Percentiles rank a stretch among this genome's conserved stretches.
These are phyloP conservation scores for Magnusiomyces ingens DNA, from an alignment of 1,139 yeast species.

Conservation along the genomic window DNA sequence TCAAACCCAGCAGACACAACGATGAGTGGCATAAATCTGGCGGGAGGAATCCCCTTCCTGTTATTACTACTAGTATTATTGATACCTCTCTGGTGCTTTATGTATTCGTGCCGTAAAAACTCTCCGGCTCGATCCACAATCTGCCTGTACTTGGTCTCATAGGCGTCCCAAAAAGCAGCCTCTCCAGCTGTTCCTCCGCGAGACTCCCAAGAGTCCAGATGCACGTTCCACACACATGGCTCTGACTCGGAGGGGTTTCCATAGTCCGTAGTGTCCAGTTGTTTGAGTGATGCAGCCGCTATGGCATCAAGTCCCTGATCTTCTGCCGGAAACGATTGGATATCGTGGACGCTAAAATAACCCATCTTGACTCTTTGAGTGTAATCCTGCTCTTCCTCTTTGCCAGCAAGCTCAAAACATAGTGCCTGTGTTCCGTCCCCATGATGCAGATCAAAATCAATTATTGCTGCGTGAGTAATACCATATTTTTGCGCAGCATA, in stretches of 20 bases:
- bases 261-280: slow-evolving; percentile 16
- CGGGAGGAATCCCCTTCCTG: neutral
- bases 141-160: slow-evolving; percentile 54
- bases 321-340: slow-evolving; percentile 83
- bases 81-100: neutral
- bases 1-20: slow-evolving; percentile 83
- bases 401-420: slow-evolving; percentile 74
- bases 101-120: slow-evolving; percentile 41
- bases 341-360: slow-evolving; percentile 78
- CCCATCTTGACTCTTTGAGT: slow-evolving; percentile 42
- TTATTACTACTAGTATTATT: neutral
- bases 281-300: no score
- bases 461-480: slow-evolving; percentile 73
- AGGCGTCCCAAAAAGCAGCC: slow-evolving; percentile 57
- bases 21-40: slow-evolving; percentile 55
- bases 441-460: slow-evolving; percentile 76
- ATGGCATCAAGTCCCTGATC: no score
- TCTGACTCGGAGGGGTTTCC: slow-evolving; percentile 81
- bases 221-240: slow-evolving; percentile 79
- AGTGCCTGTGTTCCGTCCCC: slow-evolving; percentile 93
- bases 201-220: slow-evolving; percentile 35
- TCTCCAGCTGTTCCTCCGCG: slow-evolving; percentile 28
- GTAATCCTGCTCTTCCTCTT: slow-evolving; percentile 30
- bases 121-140: slow-evolving; percentile 63
- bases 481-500: slow-evolving; percentile 61